Evolutionary conservation across 306 rosid species (phyloP), one percentile per base, ranked within the genome.

Genomic region (Dalbergia cultrata): DNA sequence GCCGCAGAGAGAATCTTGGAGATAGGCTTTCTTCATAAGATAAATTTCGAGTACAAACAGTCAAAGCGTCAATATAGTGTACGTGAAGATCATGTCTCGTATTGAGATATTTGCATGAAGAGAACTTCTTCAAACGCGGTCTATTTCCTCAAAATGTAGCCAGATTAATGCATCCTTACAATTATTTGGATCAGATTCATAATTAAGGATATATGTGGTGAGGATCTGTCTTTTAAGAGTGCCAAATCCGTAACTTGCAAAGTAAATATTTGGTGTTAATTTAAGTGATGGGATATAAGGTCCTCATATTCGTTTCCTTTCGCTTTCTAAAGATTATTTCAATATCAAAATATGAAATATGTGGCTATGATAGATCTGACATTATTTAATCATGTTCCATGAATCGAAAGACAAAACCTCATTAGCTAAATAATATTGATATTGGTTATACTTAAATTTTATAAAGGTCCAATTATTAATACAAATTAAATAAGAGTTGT

Each of bases 31-130:
- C 17, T 4, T 13, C 13, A n/a, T n/a, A 54, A 5, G 22, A 54
- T 54, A 54, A 50, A 50, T 50, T 50, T 1, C 17, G 13, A 11
- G 16, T 59, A 14, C 39, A 22, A 59, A 59, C 65, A 59, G 53
- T 44, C 37, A 67, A 44, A 44, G 57, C 57, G 12, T 67, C 26
- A 37, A 8, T 45, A 22, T 22, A 68, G n/a, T 14, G 41, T 37
- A 52, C 44, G 62, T 50, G 45, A 33, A 49, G 10, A 70, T 18
- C 47, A 50, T 31, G 41, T 33, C 44, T 16, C 45, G 5, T 12
- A n/a, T 49, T 70, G 1, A 49, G 75, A 70, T 70, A 50, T 31
- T 50, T 70, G 75, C 75, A 70, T 70, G 63, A 16, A 33, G 45
- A 63, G 4, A 19, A 70, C 75, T 22, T 69, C 59, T 49, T 70